Conservation (phyloP, 2,329 filamentous ascomycete species). For the Mycocentrospora acerina region DNA sequence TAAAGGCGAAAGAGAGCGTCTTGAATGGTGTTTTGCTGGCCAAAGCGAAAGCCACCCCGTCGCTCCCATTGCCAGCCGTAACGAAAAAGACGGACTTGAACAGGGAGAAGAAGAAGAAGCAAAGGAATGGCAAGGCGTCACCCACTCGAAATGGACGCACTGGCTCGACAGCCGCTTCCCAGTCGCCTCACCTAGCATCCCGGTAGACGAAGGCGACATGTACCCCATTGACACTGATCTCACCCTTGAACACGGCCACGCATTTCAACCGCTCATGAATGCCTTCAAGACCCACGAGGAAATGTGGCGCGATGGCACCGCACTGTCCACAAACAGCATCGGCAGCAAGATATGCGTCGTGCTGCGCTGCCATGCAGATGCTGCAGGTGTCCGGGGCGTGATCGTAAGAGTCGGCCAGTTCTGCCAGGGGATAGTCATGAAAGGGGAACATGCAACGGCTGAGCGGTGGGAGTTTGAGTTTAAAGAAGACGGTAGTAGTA, state of each 20-base stretch:
- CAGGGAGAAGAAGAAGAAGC: not conserved
- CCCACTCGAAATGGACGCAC: conserved; percentile 55
- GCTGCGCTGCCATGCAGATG: conserved; percentile 41
- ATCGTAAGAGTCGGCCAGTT: conserved; percentile 57
- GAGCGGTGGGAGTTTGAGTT: conserved; percentile 58
- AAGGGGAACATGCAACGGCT: conserved; percentile 46
- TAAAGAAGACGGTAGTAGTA: conserved; percentile 1
- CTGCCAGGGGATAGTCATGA: conserved; percentile 59
- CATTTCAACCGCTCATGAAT: conserved; percentile 60
- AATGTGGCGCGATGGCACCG: conserved; percentile 58
- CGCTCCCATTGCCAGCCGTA: not conserved
- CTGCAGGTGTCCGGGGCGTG: conserved; percentile 49
- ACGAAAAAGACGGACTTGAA: not conserved
- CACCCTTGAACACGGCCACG: conserved; percentile 57
- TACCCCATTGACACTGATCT: conserved; percentile 36
- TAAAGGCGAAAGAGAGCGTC: conserved; percentile 33
- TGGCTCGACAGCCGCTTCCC: conserved; percentile 59
- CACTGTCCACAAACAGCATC: conserved; percentile 19
- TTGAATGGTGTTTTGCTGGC: conserved; percentile 70
- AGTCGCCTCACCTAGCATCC: conserved; percentile 31
- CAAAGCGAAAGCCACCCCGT: conserved; percentile 35
- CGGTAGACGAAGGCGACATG: conserved; percentile 60
- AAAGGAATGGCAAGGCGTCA: conserved; percentile 9
- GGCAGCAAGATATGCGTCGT: conserved; percentile 40
- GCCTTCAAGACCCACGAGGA: conserved; percentile 63